A percentile compares a stretch with the other conserved stretches of the same genome.
These are phyloP conservation scores for Exutisphaerella laricina DNA, from an alignment of 2,329 filamentous ascomycete genomes.

Conservation along the genomic window DNA sequence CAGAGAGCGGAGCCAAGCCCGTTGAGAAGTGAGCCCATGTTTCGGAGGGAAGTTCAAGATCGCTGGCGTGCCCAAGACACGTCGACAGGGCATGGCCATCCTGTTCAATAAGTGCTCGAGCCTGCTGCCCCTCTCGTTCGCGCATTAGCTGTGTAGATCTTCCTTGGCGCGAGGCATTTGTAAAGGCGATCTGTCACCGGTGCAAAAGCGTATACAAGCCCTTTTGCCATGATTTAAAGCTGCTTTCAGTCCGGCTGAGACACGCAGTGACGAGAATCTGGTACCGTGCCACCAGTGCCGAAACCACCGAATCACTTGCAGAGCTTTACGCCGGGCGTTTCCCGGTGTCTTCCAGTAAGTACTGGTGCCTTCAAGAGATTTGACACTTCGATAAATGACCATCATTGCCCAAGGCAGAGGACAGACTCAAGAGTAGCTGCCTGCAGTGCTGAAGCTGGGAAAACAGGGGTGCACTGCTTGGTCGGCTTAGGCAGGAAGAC, in stretches of 20 bases:
- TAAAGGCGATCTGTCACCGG: neutral
- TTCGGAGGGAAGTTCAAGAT: neutral
- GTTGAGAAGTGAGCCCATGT: neutral
- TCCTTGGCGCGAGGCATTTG: neutral
- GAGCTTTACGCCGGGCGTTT: too few species aligned
- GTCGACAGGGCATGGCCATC: neutral
- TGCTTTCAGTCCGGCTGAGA: neutral
- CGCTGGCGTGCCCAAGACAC: neutral
- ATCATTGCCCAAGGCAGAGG: too few species aligned
- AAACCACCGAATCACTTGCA: too few species aligned
- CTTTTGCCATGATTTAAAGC: too few species aligned
- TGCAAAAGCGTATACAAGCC: neutral
- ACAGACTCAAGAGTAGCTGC: too few species aligned
- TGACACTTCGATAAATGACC: too few species aligned
- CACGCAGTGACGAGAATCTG: neutral
- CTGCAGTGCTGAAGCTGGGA: too few species aligned
- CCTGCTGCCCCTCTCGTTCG: neutral
- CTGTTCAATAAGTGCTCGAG: neutral
- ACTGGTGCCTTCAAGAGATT: too few species aligned
- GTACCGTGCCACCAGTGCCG: slow-evolving; percentile 1
- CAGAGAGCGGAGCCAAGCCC: neutral
- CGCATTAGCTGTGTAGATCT: neutral
- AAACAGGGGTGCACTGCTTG: too few species aligned
- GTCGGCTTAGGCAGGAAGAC: too few species aligned
- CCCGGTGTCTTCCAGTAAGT: too few species aligned